These are phyloP conservation scores for Penicillium fimorum DNA, from an alignment of 495 filamentous ascomycete species.

Conservation along the genomic window DNA sequence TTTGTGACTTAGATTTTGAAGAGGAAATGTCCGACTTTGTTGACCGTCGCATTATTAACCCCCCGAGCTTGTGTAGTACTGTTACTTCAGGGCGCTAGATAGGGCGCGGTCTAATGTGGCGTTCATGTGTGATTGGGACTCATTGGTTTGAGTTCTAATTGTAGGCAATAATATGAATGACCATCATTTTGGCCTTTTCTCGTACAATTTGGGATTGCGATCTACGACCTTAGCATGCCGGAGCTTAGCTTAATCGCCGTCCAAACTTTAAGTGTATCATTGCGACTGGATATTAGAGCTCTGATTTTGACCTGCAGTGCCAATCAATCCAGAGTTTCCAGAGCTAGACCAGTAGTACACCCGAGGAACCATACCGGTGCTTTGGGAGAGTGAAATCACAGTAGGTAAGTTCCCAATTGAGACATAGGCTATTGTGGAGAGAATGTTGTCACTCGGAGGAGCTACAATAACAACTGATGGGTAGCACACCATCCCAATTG, in stretches of 20 bases:
- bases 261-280: not conserved
- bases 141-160: not conserved
- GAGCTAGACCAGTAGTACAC: slow-evolving; percentile 1
- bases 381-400: not conserved
- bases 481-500: slow-evolving; percentile 1
- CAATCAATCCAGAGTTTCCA: not conserved
- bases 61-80: slow-evolving; percentile 5
- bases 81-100: not conserved
- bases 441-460: not conserved
- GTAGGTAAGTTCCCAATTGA: not conserved
- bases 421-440: not conserved
- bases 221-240: not conserved
- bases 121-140: not conserved
- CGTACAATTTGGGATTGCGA: not conserved
- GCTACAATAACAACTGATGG: not conserved
- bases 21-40: not conserved
- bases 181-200: not conserved
- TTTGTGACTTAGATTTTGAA: not conserved
- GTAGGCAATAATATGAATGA: not conserved
- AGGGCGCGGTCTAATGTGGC: not conserved
- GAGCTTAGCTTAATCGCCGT: not conserved
- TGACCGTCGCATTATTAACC: not conserved
- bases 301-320: not conserved
- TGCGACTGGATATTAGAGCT: not conserved
- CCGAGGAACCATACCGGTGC: not conserved